Percentiles rank a stretch among this genome's conserved stretches.
These are phyloP conservation scores for Yamadazyma sp. DNA, from an alignment of 805 yeast species.

Conservation along the genomic window DNA sequence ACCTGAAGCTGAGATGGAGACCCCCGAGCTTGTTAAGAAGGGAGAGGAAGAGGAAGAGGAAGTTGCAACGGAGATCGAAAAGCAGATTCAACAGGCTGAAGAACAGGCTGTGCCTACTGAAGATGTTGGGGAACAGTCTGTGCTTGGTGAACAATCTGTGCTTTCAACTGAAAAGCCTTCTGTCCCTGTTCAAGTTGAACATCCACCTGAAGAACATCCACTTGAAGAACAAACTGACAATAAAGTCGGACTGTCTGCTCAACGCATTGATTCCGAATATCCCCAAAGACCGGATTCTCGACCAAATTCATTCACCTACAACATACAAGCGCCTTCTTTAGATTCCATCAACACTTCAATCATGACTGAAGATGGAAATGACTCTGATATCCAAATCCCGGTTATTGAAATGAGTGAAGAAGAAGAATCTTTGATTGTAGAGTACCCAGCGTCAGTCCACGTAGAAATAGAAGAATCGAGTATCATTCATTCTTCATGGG, in stretches of 20 bases:
- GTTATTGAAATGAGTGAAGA: neutral
- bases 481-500: constrained; percentile 6
- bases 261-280: too few relatives aligned
- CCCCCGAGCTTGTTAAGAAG: neutral
- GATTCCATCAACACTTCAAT: constrained; percentile 1
- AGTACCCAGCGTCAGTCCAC: constrained; percentile 11
- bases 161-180: too few relatives aligned
- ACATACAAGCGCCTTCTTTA: constrained; percentile 1
- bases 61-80: too few relatives aligned
- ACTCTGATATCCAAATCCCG: neutral
- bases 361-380: neutral
- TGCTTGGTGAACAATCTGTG: too few relatives aligned
- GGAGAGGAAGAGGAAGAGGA: too few relatives aligned
- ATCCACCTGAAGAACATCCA: too few relatives aligned
- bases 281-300: too few relatives aligned
- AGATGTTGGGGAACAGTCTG: too few relatives aligned
- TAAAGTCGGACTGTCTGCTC: neutral
- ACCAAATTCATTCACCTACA: too few relatives aligned
- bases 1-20: neutral
- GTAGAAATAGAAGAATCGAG: constrained; percentile 5
- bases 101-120: too few relatives aligned
- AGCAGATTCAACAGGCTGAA: too few relatives aligned
- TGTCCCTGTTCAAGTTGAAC: too few relatives aligned
- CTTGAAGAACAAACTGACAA: neutral
- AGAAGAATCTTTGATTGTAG: constrained; percentile 8